Conservation (phyloP, 2,329 filamentous ascomycete species). For the Talaromyces atroroseus region DNA sequence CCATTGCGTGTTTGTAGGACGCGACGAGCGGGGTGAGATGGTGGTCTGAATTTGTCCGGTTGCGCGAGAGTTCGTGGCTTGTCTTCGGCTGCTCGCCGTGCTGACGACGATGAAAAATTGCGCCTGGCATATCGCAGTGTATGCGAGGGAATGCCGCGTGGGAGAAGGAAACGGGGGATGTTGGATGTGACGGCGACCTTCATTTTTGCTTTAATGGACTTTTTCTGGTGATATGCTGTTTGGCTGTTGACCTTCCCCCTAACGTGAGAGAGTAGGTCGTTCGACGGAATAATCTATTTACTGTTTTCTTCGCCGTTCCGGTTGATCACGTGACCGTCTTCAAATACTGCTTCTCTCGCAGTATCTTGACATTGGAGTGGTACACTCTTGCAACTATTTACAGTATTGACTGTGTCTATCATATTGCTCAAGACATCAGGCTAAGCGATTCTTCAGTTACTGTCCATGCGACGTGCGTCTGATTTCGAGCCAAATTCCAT, state of each 20-base stretch:
- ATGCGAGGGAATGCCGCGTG: conserved; percentile 43
- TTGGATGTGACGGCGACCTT: conserved; percentile 11
- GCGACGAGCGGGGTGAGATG: conserved; percentile 74
- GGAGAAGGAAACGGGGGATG: conserved; percentile 65
- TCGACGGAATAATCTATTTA: neutral
- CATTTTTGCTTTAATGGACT: neutral
- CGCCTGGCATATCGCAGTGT: conserved; percentile 22
- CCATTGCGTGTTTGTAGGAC: conserved; percentile 44
- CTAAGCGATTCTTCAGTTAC: neutral
- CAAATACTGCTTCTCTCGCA: neutral
- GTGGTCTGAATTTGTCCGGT: conserved; percentile 83
- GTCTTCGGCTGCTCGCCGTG: conserved; percentile 21
- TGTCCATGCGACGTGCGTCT: neutral
- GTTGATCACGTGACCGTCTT: neutral
- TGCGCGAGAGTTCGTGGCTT: conserved; percentile 74
- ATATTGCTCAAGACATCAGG: neutral
- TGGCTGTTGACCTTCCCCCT: neutral
- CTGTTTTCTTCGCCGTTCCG: neutral
- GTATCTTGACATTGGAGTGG: no score
- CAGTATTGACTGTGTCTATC: no score
- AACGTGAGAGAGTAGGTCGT: neutral
- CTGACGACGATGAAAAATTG: conserved; percentile 14
- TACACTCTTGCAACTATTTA: no score
- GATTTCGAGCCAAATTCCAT: no score
- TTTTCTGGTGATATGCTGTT: neutral